phyloP scores from a whole-genome alignment of 83 land plant genomes.

The Thuja plicata region DNA sequence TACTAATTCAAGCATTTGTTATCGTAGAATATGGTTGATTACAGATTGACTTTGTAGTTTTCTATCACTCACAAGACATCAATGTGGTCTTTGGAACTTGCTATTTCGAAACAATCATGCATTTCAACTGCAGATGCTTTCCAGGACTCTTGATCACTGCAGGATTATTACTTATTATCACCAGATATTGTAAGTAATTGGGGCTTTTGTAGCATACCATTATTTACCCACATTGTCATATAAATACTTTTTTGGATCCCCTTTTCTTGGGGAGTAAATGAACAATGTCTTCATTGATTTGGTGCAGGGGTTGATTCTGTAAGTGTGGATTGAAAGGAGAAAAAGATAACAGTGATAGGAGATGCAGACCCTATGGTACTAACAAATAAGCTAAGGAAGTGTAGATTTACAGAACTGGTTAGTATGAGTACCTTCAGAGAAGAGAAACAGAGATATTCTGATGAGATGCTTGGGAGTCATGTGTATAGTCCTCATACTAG shows the following conservation, averaged over 20 bases:
- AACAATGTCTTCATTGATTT: too few species aligned
- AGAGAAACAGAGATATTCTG: background rate
- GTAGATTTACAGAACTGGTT: slow-evolving; percentile 18
- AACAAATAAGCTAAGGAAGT: slow-evolving; percentile 37
- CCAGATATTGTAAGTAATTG: too few species aligned
- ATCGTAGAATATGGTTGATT: slow-evolving; percentile 7
- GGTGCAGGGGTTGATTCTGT: too few species aligned
- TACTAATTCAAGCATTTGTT: background rate
- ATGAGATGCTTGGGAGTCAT: background rate
- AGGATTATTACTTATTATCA: slow-evolving; percentile 30
- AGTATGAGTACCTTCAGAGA: slow-evolving; percentile 35
- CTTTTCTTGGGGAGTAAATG: too few species aligned
- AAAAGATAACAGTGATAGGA: too few species aligned
- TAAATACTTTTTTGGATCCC: too few species aligned
- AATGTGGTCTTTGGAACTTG: slow-evolving; percentile 1
- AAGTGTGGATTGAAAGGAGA: too few species aligned
- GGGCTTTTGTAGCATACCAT: too few species aligned
- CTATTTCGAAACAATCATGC: background rate
- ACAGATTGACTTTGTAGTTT: background rate
- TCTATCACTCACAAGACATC: background rate
- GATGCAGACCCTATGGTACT: too few species aligned
- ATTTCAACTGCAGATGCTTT: slow-evolving; percentile 40
- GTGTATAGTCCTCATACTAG: background rate
- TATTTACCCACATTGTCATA: too few species aligned
- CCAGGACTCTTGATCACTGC: slow-evolving; percentile 42